Evolutionary conservation across 164 flowering plant species (phyloP).

Genomic region (Vitis cinerea): DNA sequence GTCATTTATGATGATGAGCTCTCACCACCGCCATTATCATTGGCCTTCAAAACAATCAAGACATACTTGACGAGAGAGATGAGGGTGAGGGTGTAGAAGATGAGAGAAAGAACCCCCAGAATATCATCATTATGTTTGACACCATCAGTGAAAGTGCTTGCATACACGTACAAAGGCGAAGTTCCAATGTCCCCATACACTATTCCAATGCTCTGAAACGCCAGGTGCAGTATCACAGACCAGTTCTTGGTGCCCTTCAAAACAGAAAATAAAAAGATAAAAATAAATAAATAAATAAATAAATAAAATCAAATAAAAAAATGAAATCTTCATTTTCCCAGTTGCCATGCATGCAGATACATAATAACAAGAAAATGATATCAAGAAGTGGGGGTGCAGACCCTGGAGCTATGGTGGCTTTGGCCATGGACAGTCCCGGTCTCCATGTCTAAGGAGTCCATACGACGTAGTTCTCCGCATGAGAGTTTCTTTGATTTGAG

Average conservation of each 20-base stretch:
- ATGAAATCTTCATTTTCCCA: no score
- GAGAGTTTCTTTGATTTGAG: slow-evolving; percentile 19
- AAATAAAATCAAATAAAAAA: no score
- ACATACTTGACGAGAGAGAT: slow-evolving; percentile 36
- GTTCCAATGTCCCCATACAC: slow-evolving; percentile 42
- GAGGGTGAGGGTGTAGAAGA: slow-evolving; percentile 32
- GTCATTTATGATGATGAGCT: neutral
- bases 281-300: neutral
- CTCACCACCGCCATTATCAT: slow-evolving; percentile 40
- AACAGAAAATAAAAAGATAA: neutral
- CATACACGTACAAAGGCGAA: slow-evolving; percentile 31
- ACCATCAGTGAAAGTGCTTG: slow-evolving; percentile 28
- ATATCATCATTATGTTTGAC: slow-evolving; percentile 16
- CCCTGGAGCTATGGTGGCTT: slow-evolving; percentile 20
- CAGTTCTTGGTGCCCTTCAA: slow-evolving; percentile 19
- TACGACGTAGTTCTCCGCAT: slow-evolving; percentile 22
- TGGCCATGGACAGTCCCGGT: slow-evolving; percentile 22
- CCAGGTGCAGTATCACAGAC: slow-evolving; percentile 39
- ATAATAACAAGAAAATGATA: neutral
- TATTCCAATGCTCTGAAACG: slow-evolving; percentile 17
- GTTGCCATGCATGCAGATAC: no score
- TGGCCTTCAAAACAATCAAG: slow-evolving; percentile 28
- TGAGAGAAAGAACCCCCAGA: slow-evolving; percentile 30
- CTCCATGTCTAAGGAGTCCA: slow-evolving; percentile 45
- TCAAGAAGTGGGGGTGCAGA: neutral